A percentile compares a stretch with the other conserved stretches of the same genome.
Conservation (phyloP, 2,329 filamentous ascomycete genomes). For the Cladobotryum protrusum region DNA sequence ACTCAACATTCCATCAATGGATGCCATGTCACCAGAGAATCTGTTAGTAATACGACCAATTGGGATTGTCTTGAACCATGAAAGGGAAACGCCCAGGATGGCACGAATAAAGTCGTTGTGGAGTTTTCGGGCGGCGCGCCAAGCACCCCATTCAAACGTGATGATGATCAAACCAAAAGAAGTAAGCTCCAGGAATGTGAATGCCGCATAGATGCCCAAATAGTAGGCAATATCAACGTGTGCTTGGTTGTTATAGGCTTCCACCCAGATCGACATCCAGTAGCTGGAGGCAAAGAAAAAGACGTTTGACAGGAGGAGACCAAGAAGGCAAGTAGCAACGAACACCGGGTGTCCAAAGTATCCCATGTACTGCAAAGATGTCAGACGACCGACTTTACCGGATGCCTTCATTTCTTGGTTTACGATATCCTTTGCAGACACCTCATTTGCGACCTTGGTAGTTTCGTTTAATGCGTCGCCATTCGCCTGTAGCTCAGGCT, state of each 20-base stretch:
- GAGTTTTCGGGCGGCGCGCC: slow-evolving; percentile 48
- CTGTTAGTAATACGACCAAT: slow-evolving; percentile 49
- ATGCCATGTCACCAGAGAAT: slow-evolving; percentile 52
- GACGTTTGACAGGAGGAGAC: slow-evolving; percentile 35
- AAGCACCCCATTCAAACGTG: slow-evolving; percentile 49
- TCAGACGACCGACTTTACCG: slow-evolving; percentile 37
- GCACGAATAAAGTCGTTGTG: slow-evolving; percentile 47
- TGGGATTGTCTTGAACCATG: slow-evolving; percentile 51
- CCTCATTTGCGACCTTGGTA: slow-evolving; percentile 30
- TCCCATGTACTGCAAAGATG: slow-evolving; percentile 44
- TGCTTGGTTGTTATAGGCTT: slow-evolving; percentile 40
- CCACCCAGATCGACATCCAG: slow-evolving; percentile 50
- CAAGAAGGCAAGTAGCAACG: slow-evolving; percentile 32
- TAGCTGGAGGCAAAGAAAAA: slow-evolving; percentile 37
- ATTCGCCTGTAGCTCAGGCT: slow-evolving; percentile 23
- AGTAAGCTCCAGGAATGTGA: slow-evolving; percentile 38
- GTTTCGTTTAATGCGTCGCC: slow-evolving; percentile 24
- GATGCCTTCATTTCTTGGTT: slow-evolving; percentile 43
- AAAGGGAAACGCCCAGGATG: slow-evolving; percentile 47
- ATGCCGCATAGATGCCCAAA: slow-evolving; percentile 44
- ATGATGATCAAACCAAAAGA: slow-evolving; percentile 38
- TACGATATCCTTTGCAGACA: slow-evolving; percentile 35
- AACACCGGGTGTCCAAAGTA: slow-evolving; percentile 44
- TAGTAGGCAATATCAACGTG: slow-evolving; percentile 44
- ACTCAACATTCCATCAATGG: slow-evolving; percentile 44